These are phyloP conservation scores for Drechslera avenae DNA, from an alignment of 2,329 filamentous ascomycete species.

Conservation along the genomic window DNA sequence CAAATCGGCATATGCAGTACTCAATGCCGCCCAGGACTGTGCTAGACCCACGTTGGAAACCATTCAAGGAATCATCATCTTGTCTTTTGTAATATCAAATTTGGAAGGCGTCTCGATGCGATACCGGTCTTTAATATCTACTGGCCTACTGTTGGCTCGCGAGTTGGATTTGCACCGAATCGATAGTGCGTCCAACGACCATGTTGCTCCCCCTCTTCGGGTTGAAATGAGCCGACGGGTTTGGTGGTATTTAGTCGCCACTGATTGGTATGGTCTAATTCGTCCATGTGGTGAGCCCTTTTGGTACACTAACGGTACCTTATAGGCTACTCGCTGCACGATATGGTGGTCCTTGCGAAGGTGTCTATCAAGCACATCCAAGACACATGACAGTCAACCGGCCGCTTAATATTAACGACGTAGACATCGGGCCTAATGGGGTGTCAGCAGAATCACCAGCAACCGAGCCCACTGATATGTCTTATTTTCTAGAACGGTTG, in stretches of 20 bases:
- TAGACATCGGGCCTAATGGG: neutral
- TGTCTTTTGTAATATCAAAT: conserved; percentile 42
- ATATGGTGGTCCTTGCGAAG: neutral
- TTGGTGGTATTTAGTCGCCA: conserved; percentile 49
- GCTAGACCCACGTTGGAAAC: conserved; percentile 25
- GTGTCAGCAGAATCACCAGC: neutral
- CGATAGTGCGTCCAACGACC: conserved; percentile 7
- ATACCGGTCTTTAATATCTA: conserved; percentile 40
- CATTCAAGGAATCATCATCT: conserved; percentile 46
- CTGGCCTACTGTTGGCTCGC: conserved; percentile 34
- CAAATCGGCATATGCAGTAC: neutral
- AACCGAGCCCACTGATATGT: conserved; percentile 45
- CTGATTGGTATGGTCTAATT: conserved; percentile 7
- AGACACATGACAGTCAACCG: neutral
- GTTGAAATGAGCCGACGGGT: conserved; percentile 48
- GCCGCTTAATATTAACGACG: neutral
- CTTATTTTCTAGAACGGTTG: conserved; percentile 47
- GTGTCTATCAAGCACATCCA: neutral
- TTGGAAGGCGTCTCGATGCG: conserved; percentile 45
- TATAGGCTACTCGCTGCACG: neutral
- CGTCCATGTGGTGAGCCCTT: neutral
- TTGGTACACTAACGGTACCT: neutral
- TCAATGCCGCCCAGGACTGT: neutral
- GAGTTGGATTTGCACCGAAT: conserved; percentile 22
- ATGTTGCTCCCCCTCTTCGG: conserved; percentile 27